Evolutionary conservation across 768 basidiomycete species (phyloP), one percentile per base, ranked within the genome.

Genomic region (Dacryopinax primogenitus): DNA sequence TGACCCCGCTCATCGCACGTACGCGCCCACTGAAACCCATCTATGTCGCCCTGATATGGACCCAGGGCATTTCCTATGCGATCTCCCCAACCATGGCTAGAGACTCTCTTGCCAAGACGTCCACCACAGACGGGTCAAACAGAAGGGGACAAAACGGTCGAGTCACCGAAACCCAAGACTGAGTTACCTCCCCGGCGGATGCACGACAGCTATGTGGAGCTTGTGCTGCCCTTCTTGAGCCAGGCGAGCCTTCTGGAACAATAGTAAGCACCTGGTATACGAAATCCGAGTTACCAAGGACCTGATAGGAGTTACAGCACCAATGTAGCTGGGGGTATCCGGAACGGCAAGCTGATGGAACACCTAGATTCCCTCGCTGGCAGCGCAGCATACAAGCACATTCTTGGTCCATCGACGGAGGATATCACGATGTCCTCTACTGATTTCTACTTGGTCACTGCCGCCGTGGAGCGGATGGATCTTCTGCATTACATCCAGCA

Each of bases 291-390:
- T 13, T 58, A 11, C 37, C 37, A 39, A n/a, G n/a, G n/a, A n/a
- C 7, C 51, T 58, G 51, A 58, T 58, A 9, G 51, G 3, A 4
- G 18, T 2, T 32, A 28, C 51, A 58, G 51, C 69, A 85, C 82
- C 6, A 88, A 87, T 70, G 85, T 85, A 0, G 78, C 79, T 28
- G 87, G 87, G 18, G 84, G 86, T 18, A 84, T 88, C 67, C 81
- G 86, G 41, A 86, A 79, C 1, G 86, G 87, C 67, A 86, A 83
- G 76, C 75, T 89, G 30, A 85, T 88, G 84, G 85, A 88, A 74
- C 86, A 90, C 71, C 78, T 91, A 34, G 90, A 92, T 72, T 88
- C 87, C 1, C 77, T 91, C n/a, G 89, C 90, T 4, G 90, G 89
- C 33, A 87, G 86, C 2, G 88, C 91, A 65, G 80, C 88, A 2